A percentile compares a stretch with the other conserved stretches of the same genome.
These are phyloP conservation scores for Leccinum boreale DNA, from an alignment of 768 basidiomycete species.

Conservation along the genomic window DNA sequence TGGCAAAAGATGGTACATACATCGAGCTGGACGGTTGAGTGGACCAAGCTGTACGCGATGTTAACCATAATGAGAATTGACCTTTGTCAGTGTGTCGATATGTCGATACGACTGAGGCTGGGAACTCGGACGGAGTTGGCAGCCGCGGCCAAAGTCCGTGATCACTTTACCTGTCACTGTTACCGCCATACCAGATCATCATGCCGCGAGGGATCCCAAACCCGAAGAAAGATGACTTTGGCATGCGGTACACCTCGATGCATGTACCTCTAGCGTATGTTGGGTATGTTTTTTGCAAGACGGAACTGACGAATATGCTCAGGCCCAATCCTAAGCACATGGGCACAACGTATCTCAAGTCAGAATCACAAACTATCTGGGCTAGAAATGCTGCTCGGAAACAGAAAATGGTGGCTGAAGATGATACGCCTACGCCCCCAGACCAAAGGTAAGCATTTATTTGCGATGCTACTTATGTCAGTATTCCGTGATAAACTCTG, in stretches of 20 bases:
- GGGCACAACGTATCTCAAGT: constrained; percentile 74
- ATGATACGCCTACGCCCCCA: constrained; percentile 29
- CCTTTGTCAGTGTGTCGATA: no score
- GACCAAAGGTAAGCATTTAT: constrained; percentile 45
- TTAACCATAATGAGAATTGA: no score
- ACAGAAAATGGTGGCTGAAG: constrained; percentile 43
- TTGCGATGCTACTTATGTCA: background rate
- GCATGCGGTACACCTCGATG: constrained; percentile 78
- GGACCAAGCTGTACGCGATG: no score
- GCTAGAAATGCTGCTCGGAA: constrained; percentile 59
- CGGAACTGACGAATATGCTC: constrained; percentile 12
- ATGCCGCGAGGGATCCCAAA: constrained; percentile 87
- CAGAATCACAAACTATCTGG: constrained; percentile 73
- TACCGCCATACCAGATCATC: background rate
- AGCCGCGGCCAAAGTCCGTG: background rate
- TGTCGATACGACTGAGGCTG: no score
- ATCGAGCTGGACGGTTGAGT: no score
- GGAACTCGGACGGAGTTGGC: no score
- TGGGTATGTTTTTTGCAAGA: constrained; percentile 7
- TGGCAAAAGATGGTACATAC: no score
- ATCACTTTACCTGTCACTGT: background rate
- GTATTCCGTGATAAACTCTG: constrained; percentile 25
- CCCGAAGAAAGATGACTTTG: constrained; percentile 75
- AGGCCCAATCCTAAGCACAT: constrained; percentile 82
- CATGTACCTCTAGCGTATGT: constrained; percentile 72